Percentiles rank a stretch among this genome's conserved stretches.
phyloP scores from a whole-genome alignment of 495 filamentous ascomycete genomes.

The Sabuloglossum arenarium region DNA sequence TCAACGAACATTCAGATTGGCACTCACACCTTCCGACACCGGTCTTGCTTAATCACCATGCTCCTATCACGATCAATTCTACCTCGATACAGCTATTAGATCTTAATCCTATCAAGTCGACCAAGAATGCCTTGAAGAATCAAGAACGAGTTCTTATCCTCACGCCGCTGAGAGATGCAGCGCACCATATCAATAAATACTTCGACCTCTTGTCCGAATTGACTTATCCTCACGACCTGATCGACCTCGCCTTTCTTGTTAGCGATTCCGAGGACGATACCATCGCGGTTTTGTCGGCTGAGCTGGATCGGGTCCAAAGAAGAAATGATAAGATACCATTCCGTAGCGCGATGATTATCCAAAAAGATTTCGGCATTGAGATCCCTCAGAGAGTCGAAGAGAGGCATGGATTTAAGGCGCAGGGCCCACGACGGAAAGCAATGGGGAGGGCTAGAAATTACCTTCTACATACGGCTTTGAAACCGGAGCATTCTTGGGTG shows the following conservation, averaged over 20 bases:
- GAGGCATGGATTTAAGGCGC: constrained; percentile 68
- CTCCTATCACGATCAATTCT: constrained; percentile 63
- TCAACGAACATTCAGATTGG: constrained; percentile 81
- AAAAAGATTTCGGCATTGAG: constrained; percentile 69
- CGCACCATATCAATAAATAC: constrained; percentile 59
- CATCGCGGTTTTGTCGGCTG: constrained; percentile 51
- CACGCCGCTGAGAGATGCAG: constrained; percentile 82
- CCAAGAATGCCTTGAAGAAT: constrained; percentile 51
- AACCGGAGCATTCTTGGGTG: constrained; percentile 91
- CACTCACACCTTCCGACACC: constrained; percentile 73
- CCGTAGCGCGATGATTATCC: constrained; percentile 57
- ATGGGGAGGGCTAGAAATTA: constrained; percentile 88
- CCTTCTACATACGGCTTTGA: constrained; percentile 63
- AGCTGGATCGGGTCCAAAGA: constrained; percentile 76
- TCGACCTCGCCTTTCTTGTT: constrained; percentile 88
- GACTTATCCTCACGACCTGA: constrained; percentile 85
- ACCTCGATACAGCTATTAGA: constrained; percentile 57
- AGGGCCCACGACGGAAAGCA: constrained; percentile 75
- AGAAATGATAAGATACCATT: constrained; percentile 60
- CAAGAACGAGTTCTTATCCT: constrained; percentile 85
- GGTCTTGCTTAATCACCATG: constrained; percentile 88
- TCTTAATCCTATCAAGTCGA: constrained; percentile 71
- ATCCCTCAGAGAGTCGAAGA: constrained; percentile 57
- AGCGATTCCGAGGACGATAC: constrained; percentile 84
- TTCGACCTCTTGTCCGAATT: constrained; percentile 83